Percentiles rank a stretch among this genome's conserved stretches.
phyloP scores from a whole-genome alignment of 2,329 filamentous ascomycete genomes.

The Gaeumannomyces sp. region DNA sequence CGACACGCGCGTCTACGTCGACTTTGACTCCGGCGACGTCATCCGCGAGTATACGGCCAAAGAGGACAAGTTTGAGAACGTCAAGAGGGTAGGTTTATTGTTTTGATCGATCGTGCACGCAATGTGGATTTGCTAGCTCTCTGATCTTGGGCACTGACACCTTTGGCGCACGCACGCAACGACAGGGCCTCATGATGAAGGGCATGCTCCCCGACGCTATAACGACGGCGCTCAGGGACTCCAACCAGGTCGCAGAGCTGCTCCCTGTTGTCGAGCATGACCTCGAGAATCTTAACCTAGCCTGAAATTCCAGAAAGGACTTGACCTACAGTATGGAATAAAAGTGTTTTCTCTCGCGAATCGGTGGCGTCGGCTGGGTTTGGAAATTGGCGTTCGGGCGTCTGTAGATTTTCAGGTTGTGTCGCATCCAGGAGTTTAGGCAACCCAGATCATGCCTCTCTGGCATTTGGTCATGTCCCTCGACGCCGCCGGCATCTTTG shows the following conservation, averaged over 20 bases:
- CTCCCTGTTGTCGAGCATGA: slow-evolving; percentile 64
- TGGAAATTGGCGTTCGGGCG: neutral
- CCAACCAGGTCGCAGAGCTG: slow-evolving; percentile 65
- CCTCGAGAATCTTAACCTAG: slow-evolving; percentile 42
- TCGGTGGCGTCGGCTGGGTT: too few relatives aligned
- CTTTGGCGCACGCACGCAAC: neutral
- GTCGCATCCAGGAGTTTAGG: neutral
- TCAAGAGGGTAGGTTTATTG: slow-evolving; percentile 55
- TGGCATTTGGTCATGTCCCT: neutral
- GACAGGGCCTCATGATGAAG: slow-evolving; percentile 41
- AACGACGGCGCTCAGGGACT: slow-evolving; percentile 69
- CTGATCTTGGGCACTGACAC: neutral
- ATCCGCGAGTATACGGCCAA: slow-evolving; percentile 86
- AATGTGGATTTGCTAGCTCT: slow-evolving; percentile 34
- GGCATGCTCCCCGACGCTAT: slow-evolving; percentile 62
- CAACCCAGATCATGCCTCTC: neutral
- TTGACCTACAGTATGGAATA: neutral
- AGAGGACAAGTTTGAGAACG: slow-evolving; percentile 72
- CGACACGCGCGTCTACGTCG: slow-evolving; percentile 87
- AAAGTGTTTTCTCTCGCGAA: neutral
- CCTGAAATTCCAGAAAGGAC: slow-evolving; percentile 1
- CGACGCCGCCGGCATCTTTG: too few relatives aligned
- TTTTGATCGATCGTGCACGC: slow-evolving; percentile 11
- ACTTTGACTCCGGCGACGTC: slow-evolving; percentile 73
- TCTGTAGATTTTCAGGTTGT: neutral